Percentiles rank a stretch among this genome's conserved stretches.
These are phyloP conservation scores for Maudiozyma turicensis DNA, from an alignment of 805 yeast species.

Conservation along the genomic window DNA sequence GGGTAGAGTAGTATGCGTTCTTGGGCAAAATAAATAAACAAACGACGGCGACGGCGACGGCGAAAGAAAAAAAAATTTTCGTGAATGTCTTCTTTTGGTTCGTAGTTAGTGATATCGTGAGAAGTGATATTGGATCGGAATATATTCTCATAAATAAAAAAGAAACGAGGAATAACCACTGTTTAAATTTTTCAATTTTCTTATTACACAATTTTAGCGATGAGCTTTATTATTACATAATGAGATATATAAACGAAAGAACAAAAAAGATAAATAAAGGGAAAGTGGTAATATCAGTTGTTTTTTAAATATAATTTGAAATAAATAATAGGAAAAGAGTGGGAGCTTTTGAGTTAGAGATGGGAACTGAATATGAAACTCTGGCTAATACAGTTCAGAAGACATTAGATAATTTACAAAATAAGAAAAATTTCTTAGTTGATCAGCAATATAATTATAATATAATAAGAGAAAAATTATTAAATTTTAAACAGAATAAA, in stretches of 20 bases:
- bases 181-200: neutral
- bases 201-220: neutral
- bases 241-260: neutral
- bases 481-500: constrained; percentile 2
- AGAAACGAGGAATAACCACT: too few relatives aligned
- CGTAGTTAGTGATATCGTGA: neutral
- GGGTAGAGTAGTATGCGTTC: too few relatives aligned
- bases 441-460: constrained; percentile 22
- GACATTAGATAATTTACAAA: constrained; percentile 15
- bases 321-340: neutral
- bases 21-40: neutral
- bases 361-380: constrained; percentile 9
- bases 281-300: neutral
- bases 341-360: neutral
- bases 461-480: constrained; percentile 10
- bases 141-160: too few relatives aligned
- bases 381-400: constrained; percentile 14
- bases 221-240: neutral
- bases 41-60: neutral
- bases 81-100: neutral
- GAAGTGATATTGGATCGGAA: neutral
- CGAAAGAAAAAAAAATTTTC: neutral
- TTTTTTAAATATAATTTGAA: neutral
- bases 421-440: constrained; percentile 18
- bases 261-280: neutral